Base-by-base conservation (phyloP, 768 basidiomycete genomes). In the Cantharellus anzutake region DNA sequence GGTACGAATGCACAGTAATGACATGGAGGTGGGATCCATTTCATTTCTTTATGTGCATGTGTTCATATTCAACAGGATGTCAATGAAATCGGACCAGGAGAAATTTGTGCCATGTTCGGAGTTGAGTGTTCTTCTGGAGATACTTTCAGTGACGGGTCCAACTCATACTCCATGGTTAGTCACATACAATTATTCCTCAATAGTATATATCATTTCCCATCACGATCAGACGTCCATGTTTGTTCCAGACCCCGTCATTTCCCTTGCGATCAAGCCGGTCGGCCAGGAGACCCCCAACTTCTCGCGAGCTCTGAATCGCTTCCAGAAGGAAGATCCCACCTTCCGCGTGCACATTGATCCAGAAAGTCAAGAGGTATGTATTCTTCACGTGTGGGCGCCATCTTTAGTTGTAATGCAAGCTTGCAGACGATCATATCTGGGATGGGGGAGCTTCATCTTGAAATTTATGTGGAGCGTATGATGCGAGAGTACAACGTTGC, bases 401-500 rank as follows among this genome's bases (percentile, higher is more conserved):
- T 5, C 48, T 56, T 42, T 4, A 4, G 44, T 57, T 4, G 58
- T 44, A 4, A 11, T 34, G 39, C 4, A 5, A 5, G 20, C 42
- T 41, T 3, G 29, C 40, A 63, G 62, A 63, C 62, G 14, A 63
- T 99, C 70, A 97, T 99, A 64, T 97, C 93, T 39, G 96, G 96
- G 29, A 99, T 99, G 96, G 96, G 96, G 35, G 96, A 99, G 70
- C 80, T 99, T 16, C 96, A 99, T 69, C 79, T 99, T 34, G 96
- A 99, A 68, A 94, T 99, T 67, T 98, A 99, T 72, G 92, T 97
- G 62, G 96, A 99, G 69, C 89, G 96, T 44, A 97, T 99, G 92
- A 84, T 82, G 65, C 86, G 96, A 58, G 96, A 99, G 72, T 99
- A 99, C 72, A 87, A 86, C 59, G 88, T 91, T 20, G 82, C 88